Conservation (phyloP, 169 alveolate species). For the Plasmodium falciparum region DNA sequence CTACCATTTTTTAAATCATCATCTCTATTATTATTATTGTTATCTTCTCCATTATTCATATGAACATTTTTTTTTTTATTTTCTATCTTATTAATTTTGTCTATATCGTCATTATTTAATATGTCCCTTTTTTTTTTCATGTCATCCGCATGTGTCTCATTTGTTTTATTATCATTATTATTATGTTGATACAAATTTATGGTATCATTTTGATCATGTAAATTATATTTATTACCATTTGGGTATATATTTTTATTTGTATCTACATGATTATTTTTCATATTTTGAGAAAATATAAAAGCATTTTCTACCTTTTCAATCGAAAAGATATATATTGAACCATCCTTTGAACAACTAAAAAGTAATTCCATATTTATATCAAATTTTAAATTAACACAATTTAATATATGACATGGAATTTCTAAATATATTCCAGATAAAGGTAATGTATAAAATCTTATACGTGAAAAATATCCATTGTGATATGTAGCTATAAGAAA, state of each 20-base stretch:
- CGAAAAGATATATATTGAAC: constrained; percentile 60
- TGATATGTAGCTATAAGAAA: constrained; percentile 51
- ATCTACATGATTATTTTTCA: background rate
- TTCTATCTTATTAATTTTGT: too few relatives aligned
- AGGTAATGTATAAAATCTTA: constrained; percentile 59
- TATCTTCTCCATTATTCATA: background rate
- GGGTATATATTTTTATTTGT: background rate
- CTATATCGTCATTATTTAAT: background rate
- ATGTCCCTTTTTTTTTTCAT: background rate
- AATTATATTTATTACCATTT: background rate
- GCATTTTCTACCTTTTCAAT: constrained; percentile 33
- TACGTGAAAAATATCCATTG: constrained; percentile 68
- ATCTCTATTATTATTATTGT: background rate
- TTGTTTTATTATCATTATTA: background rate
- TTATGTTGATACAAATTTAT: background rate
- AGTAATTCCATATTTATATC: constrained; percentile 35
- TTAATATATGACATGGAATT: constrained; percentile 67
- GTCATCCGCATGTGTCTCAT: background rate
- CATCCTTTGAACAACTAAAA: constrained; percentile 73
- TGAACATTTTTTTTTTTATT: background rate
- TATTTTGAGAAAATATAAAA: background rate
- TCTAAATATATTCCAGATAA: constrained; percentile 62
- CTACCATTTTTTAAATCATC: background rate
- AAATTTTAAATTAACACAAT: constrained; percentile 65
- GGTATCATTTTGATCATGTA: background rate